Evolutionary conservation across 805 yeast species (phyloP), one percentile per base, ranked within the genome.

Genomic region (Lipomyces kockii): DNA sequence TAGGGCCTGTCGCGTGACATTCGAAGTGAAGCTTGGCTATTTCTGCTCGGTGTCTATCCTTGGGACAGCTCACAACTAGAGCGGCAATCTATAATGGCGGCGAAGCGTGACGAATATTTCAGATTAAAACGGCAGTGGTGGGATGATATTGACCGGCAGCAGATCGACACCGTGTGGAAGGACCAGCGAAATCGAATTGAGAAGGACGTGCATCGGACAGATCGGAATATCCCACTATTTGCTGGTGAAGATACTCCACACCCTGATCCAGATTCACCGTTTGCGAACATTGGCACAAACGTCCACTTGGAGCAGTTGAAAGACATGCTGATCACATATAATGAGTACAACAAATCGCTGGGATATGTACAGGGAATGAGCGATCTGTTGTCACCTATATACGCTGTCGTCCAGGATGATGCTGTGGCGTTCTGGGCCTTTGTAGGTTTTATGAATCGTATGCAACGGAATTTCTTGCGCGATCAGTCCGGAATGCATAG

Each of bases 321-420:
- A 72, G 92, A 90, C 73, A 89, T 95, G 68, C 81, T 95, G 52
- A 83, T 92, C 65, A 91, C 98, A 0, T 94, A 89, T 75, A 94
- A 95, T 77, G 92, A 90, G 77, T 84, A 88, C 76, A 93, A 95
- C 77, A 82, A 81, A 58, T 89, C 92, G 72, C 79, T 95, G 72
- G 99, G 99, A 0, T 95, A 95, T 75, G 97, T 95, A 22, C 99
- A 95, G 80, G 99, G 99, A 1, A 95, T 95, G 99, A 87, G 95
- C 9, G 99, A 95, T 78, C 80, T 95, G 61, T 80, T 95, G 49
- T 89, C 97, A 0, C 98, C 98, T 0, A 78, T 95, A 2, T 95
- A 92, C 76, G 84, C 81, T 4, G 74, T 81, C 73, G 71, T 82
- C 39, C 82, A 81, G 67, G 97, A 93, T 76, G 97, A 93, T 72